Base-by-base conservation (phyloP, 179 eudicot genomes). In the Patellifolia procumbens region DNA sequence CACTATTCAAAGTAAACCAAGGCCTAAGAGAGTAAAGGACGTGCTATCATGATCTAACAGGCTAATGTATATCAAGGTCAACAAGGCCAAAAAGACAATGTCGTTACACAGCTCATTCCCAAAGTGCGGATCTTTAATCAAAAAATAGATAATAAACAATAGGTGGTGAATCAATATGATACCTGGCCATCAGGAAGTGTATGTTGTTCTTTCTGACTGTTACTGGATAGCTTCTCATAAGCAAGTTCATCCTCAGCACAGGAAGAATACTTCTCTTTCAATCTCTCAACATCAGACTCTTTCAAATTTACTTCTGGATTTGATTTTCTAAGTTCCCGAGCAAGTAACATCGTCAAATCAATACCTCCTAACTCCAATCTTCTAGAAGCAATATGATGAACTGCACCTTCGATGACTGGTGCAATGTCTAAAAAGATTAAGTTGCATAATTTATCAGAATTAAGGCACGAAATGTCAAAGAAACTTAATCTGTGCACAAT, bases 171-270 rank as follows among this genome's bases (percentile, higher is more conserved):
- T 61, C 46, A 43, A 51, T 26, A 42, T 28, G 73, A 45, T 73
- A 91, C 97, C 94, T 92, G 97, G 72, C 97, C 97, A 87, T 92
- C 97, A 46, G 97, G 97, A 49, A 92, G 88, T n/a, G 86, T 87
- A 73, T 92, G 97, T 65, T 88, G 84, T 83, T 92, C 95, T 82
- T 89, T 84, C 73, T 34, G 87, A 78, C 86, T 88, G 22, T 83
- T 81, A 32, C 63, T 78, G 70, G 60, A 83, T 69, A 85, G 69
- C 85, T 87, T 88, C 79, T 74, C 88, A 77, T 88, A 92, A 73
- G 91, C 91, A 84, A 83, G 77, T 67, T 83, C 97, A 81, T 92
- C 97, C 61, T 88, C 93, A 68, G 95, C 93, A 85, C 92, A 92
- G 65, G 93, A 85, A 39, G 91, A 86, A 82, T 85, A 89, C 66